These are phyloP conservation scores for Vitis hybrid DNA, from an alignment of 177 flowering plant species.

Conservation along the genomic window DNA sequence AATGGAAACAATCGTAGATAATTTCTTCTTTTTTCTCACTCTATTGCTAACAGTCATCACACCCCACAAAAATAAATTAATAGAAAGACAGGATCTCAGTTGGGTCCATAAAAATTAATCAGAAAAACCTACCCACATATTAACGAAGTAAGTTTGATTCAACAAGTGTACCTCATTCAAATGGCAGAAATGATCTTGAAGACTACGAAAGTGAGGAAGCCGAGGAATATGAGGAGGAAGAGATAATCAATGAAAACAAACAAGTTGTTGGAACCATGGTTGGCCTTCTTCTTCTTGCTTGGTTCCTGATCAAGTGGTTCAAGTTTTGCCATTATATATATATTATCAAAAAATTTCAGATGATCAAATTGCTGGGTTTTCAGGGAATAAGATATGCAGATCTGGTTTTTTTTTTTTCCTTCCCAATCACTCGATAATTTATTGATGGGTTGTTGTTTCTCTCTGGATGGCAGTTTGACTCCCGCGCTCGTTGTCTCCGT, in stretches of 20 bases:
- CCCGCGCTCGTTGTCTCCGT: neutral
- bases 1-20: no score
- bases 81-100: no score
- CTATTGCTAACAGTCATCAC: no score
- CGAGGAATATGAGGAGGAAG: slow-evolving; percentile 63
- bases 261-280: slow-evolving; percentile 62
- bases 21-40: no score
- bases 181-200: slow-evolving; percentile 30
- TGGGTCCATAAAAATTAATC: no score
- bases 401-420: neutral
- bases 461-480: neutral
- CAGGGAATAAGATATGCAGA: neutral
- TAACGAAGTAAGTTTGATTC: no score
- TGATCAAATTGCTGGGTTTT: no score
- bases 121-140: no score
- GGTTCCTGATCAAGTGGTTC: slow-evolving; percentile 25
- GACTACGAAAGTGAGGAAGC: slow-evolving; percentile 58
- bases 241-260: slow-evolving; percentile 72
- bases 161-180: slow-evolving; percentile 14
- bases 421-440: neutral
- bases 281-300: slow-evolving; percentile 31
- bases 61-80: no score
- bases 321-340: slow-evolving; percentile 42
- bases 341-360: no score
- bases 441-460: neutral